These are phyloP conservation scores for Rhodotorula sp. DNA, from an alignment of 1,284 basidiomycete species.

Conservation along the genomic window DNA sequence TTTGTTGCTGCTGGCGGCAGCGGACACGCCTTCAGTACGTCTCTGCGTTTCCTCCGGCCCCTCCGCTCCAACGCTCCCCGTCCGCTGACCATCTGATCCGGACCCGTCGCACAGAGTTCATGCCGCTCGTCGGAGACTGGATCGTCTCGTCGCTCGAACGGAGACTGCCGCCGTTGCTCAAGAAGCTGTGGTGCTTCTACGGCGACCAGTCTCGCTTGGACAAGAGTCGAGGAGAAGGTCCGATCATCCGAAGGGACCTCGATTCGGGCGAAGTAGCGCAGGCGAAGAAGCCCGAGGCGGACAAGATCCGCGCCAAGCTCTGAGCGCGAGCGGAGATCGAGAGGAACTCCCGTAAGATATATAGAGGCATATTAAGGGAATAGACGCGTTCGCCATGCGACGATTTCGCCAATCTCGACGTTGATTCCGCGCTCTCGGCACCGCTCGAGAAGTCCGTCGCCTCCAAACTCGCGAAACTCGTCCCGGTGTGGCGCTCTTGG, in stretches of 20 bases:
- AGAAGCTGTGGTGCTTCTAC: slow-evolving; percentile 15
- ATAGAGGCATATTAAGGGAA: slow-evolving; percentile 2
- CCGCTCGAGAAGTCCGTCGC: neutral
- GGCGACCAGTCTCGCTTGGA: slow-evolving; percentile 26
- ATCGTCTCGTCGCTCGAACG: slow-evolving; percentile 3
- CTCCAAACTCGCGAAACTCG: slow-evolving; percentile 24
- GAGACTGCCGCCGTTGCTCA: neutral
- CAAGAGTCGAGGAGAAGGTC: slow-evolving; percentile 27
- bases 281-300: neutral
- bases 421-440: slow-evolving; percentile 11
- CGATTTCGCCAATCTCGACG: slow-evolving; percentile 12
- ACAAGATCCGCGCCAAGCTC: slow-evolving; percentile 7
- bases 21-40: slow-evolving; percentile 30
- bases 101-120: slow-evolving; percentile 11
- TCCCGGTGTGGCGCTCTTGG: slow-evolving; percentile 14
- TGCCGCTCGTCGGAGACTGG: slow-evolving; percentile 21
- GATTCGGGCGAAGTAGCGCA: slow-evolving; percentile 2
- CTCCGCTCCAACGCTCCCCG: neutral
- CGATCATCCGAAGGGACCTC: slow-evolving; percentile 21
- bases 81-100: no score
- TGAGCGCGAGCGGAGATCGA: neutral
- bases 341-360: neutral
- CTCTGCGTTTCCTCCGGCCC: neutral
- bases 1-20: slow-evolving; percentile 34
- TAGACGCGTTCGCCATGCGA: slow-evolving; percentile 24